phyloP scores from a whole-genome alignment of 805 yeast species.

The Priceomyces haplophilus region DNA sequence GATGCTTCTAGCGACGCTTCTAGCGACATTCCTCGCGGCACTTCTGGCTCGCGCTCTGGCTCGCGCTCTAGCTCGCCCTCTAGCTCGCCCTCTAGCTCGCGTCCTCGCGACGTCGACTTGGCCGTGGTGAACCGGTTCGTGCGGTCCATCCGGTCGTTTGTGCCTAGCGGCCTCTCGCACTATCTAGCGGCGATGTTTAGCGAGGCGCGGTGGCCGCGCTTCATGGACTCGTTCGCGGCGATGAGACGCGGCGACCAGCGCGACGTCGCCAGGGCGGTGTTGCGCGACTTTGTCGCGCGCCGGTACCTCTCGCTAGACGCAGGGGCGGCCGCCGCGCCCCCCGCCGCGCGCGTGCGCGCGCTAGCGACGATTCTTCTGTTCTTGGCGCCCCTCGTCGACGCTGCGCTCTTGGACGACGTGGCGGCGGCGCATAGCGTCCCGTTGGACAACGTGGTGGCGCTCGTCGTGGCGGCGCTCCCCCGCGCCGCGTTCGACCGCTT shows the following conservation, averaged over 20 bases:
- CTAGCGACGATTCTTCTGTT: constrained; percentile 15
- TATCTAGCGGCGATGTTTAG: constrained; percentile 25
- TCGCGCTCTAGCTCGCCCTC: not conserved
- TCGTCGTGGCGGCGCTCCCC: constrained; percentile 7
- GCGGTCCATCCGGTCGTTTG: constrained; percentile 21
- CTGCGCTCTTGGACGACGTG: constrained; percentile 17
- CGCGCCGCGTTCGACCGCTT: constrained; percentile 5
- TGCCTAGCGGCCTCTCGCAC: constrained; percentile 11
- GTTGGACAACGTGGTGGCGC: constrained; percentile 16
- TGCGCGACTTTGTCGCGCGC: constrained; percentile 3
- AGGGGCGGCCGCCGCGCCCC: too few relatives aligned
- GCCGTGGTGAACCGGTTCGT: constrained; percentile 15
- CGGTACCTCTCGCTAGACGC: too few relatives aligned
- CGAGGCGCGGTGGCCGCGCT: constrained; percentile 16
- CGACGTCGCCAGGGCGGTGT: constrained; percentile 15
- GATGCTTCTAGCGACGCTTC: too few relatives aligned
- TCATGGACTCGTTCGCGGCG: constrained; percentile 10
- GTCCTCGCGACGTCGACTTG: too few relatives aligned
- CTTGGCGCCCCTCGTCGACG: constrained; percentile 16
- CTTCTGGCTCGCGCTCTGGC: not conserved
- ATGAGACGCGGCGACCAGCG: constrained; percentile 29
- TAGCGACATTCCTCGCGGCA: too few relatives aligned
- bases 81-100: not conserved
- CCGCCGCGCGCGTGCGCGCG: constrained; percentile 13
- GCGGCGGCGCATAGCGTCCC: constrained; percentile 12